phyloP scores from a whole-genome alignment of 495 filamentous ascomycete species.

The Podospora sp. region DNA sequence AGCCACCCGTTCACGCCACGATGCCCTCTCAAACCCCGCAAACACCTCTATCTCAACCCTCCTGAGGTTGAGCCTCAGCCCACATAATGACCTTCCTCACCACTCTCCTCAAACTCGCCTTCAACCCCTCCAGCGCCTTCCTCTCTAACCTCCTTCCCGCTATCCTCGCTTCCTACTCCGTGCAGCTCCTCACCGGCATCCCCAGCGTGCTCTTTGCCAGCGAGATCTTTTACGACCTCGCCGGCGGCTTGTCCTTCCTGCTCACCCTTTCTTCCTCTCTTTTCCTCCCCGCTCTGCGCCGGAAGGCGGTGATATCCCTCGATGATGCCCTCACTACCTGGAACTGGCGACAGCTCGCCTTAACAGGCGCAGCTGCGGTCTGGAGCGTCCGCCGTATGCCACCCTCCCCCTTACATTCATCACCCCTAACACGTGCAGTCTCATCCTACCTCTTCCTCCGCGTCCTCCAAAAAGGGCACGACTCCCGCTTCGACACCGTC shows the following conservation, averaged over 20 bases:
- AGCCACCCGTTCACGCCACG: neutral
- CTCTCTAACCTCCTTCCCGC: slow-evolving; percentile 61
- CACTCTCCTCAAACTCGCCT: slow-evolving; percentile 54
- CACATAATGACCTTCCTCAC: slow-evolving; percentile 50
- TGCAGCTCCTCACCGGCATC: slow-evolving; percentile 57
- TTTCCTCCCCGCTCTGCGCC: slow-evolving; percentile 56
- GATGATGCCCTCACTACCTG: slow-evolving; percentile 39
- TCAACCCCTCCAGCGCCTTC: slow-evolving; percentile 55
- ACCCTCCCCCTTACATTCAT: neutral
- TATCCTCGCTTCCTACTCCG: slow-evolving; percentile 54
- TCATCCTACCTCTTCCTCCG: slow-evolving; percentile 62
- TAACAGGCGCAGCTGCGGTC: slow-evolving; percentile 56
- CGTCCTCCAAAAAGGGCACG: slow-evolving; percentile 55
- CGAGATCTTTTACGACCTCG: slow-evolving; percentile 66
- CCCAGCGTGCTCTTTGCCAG: slow-evolving; percentile 57
- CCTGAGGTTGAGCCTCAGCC: neutral
- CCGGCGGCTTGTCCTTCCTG: slow-evolving; percentile 62
- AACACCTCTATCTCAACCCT: neutral
- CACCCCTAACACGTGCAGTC: slow-evolving; percentile 40
- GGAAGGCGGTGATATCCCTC: neutral
- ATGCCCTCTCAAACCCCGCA: neutral
- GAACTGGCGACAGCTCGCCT: slow-evolving; percentile 63
- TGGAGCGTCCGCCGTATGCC: slow-evolving; percentile 56
- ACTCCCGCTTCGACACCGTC: slow-evolving; percentile 64
- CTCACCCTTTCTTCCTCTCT: slow-evolving; percentile 56